Conservation (phyloP, 805 yeast species). For the Zygosaccharomyces pseudorouxii region DNA sequence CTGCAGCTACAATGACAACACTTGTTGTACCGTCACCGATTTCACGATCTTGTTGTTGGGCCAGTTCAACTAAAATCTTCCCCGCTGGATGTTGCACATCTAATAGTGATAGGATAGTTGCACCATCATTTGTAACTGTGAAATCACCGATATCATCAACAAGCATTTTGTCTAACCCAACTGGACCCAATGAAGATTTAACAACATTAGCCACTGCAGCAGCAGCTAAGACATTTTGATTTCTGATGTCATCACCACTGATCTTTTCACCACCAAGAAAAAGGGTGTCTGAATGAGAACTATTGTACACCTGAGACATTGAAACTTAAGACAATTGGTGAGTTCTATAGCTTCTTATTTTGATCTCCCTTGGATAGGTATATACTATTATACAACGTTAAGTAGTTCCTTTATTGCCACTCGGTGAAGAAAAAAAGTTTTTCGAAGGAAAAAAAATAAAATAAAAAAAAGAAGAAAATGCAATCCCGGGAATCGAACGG, state of each 20-base stretch:
- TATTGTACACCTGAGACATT: slow-evolving; percentile 63
- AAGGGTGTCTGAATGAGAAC: slow-evolving; percentile 86
- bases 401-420: slow-evolving; percentile 3
- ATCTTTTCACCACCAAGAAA: slow-evolving; percentile 94
- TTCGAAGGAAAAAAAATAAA: background rate
- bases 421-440: slow-evolving; percentile 1
- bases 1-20: slow-evolving; percentile 94
- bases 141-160: slow-evolving; percentile 99
- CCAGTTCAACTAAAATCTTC: slow-evolving; percentile 90
- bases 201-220: slow-evolving; percentile 72
- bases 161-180: slow-evolving; percentile 95
- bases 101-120: slow-evolving; percentile 81
- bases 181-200: slow-evolving; percentile 94
- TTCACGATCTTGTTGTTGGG: slow-evolving; percentile 98
- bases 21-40: slow-evolving; percentile 99
- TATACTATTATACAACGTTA: background rate
- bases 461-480: background rate
- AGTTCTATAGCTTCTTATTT: background rate
- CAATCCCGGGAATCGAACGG: background rate
- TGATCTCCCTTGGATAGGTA: background rate
- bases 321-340: background rate
- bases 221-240: slow-evolving; percentile 95
- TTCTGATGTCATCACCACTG: slow-evolving; percentile 93
- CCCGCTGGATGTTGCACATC: slow-evolving; percentile 99
- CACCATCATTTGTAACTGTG: slow-evolving; percentile 98